A percentile compares a stretch with the other conserved stretches of the same genome.
These are phyloP conservation scores for Kernera saxatilis DNA, from an alignment of 345 rosid species.

Conservation along the genomic window DNA sequence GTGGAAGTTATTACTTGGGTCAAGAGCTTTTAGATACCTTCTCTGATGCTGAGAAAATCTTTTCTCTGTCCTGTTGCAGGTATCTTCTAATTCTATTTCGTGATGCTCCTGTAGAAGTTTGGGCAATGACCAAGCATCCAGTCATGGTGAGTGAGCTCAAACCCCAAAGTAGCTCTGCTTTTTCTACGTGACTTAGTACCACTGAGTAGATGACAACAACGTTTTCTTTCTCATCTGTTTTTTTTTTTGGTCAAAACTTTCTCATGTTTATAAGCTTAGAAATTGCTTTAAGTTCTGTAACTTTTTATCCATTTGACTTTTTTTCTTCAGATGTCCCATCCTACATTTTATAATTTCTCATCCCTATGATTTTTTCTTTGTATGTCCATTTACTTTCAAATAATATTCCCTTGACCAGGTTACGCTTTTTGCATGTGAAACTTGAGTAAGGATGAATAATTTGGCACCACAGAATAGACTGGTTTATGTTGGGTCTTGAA, in stretches of 20 bases:
- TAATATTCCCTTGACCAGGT: background rate
- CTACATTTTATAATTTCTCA: background rate
- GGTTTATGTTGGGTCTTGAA: conserved; percentile 2
- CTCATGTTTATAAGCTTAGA: background rate
- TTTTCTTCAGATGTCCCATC: background rate
- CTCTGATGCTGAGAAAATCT: background rate
- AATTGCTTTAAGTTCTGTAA: background rate
- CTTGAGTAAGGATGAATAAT: background rate
- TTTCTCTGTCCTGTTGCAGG: conserved; percentile 42
- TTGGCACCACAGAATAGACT: background rate
- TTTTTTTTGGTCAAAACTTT: too few species aligned
- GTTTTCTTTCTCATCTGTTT: background rate
- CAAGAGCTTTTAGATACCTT: background rate
- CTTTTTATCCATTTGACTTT: background rate
- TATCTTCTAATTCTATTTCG: conserved; percentile 95
- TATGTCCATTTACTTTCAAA: background rate
- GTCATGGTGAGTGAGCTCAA: conserved; percentile 61
- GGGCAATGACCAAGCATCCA: conserved; percentile 98
- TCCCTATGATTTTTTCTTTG: background rate
- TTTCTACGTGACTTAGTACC: background rate
- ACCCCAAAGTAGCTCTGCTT: background rate
- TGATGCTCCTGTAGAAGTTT: conserved; percentile 98
- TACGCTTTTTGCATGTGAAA: conserved; percentile 1
- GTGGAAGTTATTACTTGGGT: conserved; percentile 1
- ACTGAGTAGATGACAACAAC: background rate